Conservation (phyloP, 2,329 filamentous ascomycete species). For the Calonectria honghensis region DNA sequence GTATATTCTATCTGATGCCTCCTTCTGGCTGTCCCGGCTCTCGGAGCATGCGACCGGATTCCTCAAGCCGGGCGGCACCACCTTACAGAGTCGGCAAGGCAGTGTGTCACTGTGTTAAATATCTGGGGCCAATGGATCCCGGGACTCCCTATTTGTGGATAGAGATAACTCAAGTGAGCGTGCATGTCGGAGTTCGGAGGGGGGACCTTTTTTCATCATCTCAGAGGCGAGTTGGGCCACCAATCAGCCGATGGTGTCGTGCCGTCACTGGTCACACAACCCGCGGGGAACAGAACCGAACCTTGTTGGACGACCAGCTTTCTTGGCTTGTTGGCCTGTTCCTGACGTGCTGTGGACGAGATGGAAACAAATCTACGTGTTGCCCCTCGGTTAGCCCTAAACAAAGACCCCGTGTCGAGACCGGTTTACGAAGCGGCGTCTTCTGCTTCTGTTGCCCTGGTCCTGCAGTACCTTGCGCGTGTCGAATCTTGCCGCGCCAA, state of each 20-base stretch:
- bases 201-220: conserved; percentile 5
- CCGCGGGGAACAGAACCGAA: neutral
- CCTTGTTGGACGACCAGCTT: neutral
- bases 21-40: neutral
- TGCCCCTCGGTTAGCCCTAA: conserved; percentile 1
- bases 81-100: conserved; percentile 4
- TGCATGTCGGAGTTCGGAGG: conserved; percentile 21
- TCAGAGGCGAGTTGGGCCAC: conserved; percentile 15
- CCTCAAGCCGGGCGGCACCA: neutral
- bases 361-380: conserved; percentile 1
- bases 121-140: conserved; percentile 16
- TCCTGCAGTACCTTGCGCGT: neutral
- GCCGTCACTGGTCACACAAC: neutral
- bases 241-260: conserved; percentile 10
- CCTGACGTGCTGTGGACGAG: neutral
- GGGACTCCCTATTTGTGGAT: conserved; percentile 25
- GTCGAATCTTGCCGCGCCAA: conserved; percentile 16
- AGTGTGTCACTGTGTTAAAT: conserved; percentile 21
- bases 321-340: conserved; percentile 3
- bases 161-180: conserved; percentile 24
- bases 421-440: conserved; percentile 4
- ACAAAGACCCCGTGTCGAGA: neutral
- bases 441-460: neutral
- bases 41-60: neutral
- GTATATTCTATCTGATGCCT: conserved; percentile 1